Evolutionary conservation across 108 stramenopile species (phyloP), one percentile per base, ranked within the genome.

Genomic region (Epithemia pelagica): DNA sequence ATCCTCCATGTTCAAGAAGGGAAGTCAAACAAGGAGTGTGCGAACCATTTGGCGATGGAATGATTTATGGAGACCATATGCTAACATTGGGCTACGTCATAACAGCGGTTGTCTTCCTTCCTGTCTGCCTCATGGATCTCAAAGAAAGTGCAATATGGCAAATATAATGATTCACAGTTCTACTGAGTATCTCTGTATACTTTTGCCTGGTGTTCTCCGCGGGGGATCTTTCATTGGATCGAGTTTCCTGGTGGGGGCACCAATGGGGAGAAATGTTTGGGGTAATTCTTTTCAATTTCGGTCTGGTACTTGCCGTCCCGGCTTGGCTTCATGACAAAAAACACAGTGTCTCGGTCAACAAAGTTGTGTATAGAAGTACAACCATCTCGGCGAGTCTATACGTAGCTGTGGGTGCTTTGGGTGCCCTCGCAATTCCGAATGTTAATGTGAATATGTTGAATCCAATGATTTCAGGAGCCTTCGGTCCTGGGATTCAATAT

Each of bases 301-400:
- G 85, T 0, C 59, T 88, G 56, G 81, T 82, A 0, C 66, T 88
- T 62, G 85, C 90, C 33, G 67, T 91, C 53, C 90, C 90, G 5
- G 75, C 87, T 1, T 91, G 90, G 90, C 58, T 91, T 24, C 78
- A 82, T 55, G 90, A 91, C 74, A 88, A 84, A 70, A 62, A 82
- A 27, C 68, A 61, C 18, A 20, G 55, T 15, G 84, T 88, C 20
- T 59, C 65, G 32, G 82, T 81, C 37, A 62, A 69, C 0, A 60
- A 71, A 54, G 80, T 81, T n/a, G 58, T 87, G 29, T 59, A 77
- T 62, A 53, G 66, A 3, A 73, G 86, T 0, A 72, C 87, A 1
- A 33, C 68, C 1, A 57, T 86, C 21, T 65, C 76, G 1, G 46
- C 69, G 1, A 51, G 75, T 2, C 62, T 87, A 1, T 91, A 86